These are phyloP conservation scores for Raphanus sativus DNA, from an alignment of 345 rosid genomes.

Conservation along the genomic window DNA sequence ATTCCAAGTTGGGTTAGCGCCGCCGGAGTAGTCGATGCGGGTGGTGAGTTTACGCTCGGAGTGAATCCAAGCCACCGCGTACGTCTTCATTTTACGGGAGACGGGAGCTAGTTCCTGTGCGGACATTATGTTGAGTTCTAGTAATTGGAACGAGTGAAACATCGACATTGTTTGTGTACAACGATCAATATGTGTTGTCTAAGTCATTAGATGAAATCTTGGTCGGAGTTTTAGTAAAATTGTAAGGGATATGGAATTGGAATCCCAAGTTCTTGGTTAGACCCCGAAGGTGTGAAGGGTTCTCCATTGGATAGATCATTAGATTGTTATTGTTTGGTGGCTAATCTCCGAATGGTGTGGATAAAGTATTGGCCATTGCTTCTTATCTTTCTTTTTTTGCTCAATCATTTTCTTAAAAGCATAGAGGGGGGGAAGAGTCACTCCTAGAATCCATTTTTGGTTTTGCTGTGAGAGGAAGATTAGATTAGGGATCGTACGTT, in stretches of 20 bases:
- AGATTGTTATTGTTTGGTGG: conserved; percentile 21
- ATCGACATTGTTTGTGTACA: conserved; percentile 39
- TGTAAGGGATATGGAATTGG: not conserved
- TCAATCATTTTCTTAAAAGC: conserved; percentile 21
- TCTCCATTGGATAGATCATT: conserved; percentile 13
- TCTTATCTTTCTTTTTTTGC: not conserved
- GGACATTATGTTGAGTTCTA: conserved; percentile 81
- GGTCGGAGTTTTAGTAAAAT: not conserved
- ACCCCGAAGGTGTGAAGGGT: not conserved
- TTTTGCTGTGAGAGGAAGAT: conserved; percentile 2
- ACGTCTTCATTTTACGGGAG: conserved; percentile 66
- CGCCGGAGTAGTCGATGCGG: conserved; percentile 60
- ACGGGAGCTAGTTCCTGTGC: conserved; percentile 68
- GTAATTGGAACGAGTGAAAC: conserved; percentile 62
- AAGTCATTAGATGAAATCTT: conserved; percentile 5
- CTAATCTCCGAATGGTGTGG: conserved; percentile 12
- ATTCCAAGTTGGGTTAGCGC: conserved; percentile 82
- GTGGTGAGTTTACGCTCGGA: conserved; percentile 75
- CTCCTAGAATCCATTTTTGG: conserved; percentile 23
- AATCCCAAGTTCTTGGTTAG: not conserved
- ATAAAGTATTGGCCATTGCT: conserved; percentile 27
- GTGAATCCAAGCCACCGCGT: conserved; percentile 89
- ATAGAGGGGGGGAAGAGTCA: conserved; percentile 8
- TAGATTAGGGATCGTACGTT: not conserved
- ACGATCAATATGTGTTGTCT: not conserved